Percentiles rank a stretch among this genome's conserved stretches.
Conservation (phyloP, 345 rosid species). For the Populus pruinosa region DNA sequence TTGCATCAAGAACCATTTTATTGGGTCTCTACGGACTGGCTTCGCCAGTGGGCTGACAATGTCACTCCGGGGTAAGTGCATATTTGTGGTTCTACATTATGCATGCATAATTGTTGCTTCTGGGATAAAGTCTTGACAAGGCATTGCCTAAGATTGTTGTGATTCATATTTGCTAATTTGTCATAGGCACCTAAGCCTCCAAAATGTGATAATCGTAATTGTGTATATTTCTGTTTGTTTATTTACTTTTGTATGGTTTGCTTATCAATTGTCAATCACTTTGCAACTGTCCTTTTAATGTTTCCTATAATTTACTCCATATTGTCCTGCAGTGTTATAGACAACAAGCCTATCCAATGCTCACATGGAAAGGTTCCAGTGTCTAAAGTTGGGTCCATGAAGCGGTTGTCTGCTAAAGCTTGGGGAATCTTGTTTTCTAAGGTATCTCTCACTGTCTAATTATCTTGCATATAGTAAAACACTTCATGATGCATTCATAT, state of each 20-base stretch:
- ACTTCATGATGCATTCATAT: not conserved
- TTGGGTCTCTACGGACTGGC: slow-evolving; percentile 92
- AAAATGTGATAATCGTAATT: not conserved
- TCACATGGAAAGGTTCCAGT: slow-evolving; percentile 75
- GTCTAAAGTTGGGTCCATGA: slow-evolving; percentile 65
- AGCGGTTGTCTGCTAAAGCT: slow-evolving; percentile 70
- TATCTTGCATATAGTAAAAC: not conserved
- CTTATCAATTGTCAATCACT: not conserved
- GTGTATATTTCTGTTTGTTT: not conserved
- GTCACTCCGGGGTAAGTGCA: slow-evolving; percentile 61
- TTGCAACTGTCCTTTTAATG: not conserved
- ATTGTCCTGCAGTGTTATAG: slow-evolving; percentile 47
- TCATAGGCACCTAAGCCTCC: not conserved
- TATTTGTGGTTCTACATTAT: not conserved
- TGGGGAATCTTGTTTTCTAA: slow-evolving; percentile 69
- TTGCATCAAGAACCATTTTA: slow-evolving; percentile 59
- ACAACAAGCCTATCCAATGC: slow-evolving; percentile 76
- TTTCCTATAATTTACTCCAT: not conserved
- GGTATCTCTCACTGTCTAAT: slow-evolving; percentile 39
- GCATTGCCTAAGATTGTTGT: not conserved
- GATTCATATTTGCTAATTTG: not conserved
- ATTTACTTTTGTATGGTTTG: not conserved
- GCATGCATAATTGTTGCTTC: slow-evolving; percentile 1
- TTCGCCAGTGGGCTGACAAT: slow-evolving; percentile 90
- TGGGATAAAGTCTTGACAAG: not conserved